These are phyloP conservation scores for Blastocystis sp. DNA, from an alignment of 352 stramenopile genomes.

Conservation along the genomic window DNA sequence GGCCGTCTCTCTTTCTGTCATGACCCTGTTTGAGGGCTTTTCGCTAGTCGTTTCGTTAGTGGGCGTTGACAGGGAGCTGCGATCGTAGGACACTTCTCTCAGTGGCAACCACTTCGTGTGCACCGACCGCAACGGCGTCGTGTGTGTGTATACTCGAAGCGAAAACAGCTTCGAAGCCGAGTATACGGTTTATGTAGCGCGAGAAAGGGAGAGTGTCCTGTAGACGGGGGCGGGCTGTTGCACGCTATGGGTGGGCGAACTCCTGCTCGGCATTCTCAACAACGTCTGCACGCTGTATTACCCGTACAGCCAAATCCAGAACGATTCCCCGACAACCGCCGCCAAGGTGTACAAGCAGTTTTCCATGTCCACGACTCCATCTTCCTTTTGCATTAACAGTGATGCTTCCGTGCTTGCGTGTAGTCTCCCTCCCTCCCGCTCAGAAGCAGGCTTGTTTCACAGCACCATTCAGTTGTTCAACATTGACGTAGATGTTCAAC, in stretches of 20 bases:
- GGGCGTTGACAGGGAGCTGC: background rate
- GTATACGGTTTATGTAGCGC: constrained; percentile 21
- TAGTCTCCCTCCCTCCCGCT: too few species aligned
- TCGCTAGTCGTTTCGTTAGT: background rate
- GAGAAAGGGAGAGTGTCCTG: background rate
- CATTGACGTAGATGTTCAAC: background rate
- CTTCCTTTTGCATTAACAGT: constrained; percentile 34
- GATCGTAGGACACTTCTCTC: constrained; percentile 21
- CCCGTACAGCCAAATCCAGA: background rate
- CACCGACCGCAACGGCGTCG: constrained; percentile 2
- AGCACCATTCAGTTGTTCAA: constrained; percentile 15
- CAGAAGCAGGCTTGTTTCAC: background rate
- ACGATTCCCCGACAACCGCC: background rate
- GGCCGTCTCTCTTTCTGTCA: background rate
- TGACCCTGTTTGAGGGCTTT: background rate
- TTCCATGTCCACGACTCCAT: background rate
- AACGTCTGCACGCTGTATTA: constrained; percentile 25
- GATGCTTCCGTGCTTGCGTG: constrained; percentile 39
- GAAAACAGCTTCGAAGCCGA: constrained; percentile 18
- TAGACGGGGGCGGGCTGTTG: background rate
- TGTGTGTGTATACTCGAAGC: background rate
- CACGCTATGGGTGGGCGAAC: constrained; percentile 24
- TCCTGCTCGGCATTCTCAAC: constrained; percentile 27
- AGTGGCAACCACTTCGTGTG: constrained; percentile 21
- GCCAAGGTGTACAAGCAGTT: constrained; percentile 61